Percentiles rank a stretch among this genome's conserved stretches.
These are phyloP conservation scores for Blastocystis sp. DNA, from an alignment of 352 stramenopile genomes.

Conservation along the genomic window DNA sequence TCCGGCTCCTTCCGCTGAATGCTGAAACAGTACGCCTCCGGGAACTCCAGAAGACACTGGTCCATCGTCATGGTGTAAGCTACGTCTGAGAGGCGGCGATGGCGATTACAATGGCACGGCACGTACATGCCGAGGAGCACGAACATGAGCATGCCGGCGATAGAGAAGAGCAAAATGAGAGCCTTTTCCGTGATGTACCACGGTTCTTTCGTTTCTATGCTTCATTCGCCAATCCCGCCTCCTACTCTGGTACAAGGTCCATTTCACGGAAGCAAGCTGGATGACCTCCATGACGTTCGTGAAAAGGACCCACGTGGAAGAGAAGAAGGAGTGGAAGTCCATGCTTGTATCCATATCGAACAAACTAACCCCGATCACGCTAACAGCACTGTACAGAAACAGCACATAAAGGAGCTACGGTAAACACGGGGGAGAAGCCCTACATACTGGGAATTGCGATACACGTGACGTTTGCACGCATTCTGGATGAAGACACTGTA, in stretches of 20 bases:
- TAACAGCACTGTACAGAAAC: conserved; percentile 14
- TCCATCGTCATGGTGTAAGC: background rate
- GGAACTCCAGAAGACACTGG: background rate
- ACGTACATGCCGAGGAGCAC: conserved; percentile 5
- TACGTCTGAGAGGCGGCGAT: background rate
- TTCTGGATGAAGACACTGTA: background rate
- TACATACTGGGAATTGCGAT: background rate
- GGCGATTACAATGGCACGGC: conserved; percentile 14
- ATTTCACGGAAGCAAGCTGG: background rate
- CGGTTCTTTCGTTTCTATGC: background rate
- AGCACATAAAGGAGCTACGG: background rate
- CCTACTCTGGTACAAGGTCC: background rate
- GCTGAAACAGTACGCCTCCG: conserved; percentile 13
- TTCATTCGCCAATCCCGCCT: background rate
- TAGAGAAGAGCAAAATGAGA: background rate
- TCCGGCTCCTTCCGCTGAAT: background rate
- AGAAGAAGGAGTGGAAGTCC: conserved; percentile 19
- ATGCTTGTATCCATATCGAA: conserved; percentile 13
- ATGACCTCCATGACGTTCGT: conserved; percentile 37
- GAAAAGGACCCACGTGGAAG: conserved; percentile 27
- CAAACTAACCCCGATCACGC: conserved; percentile 17
- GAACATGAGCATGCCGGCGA: conserved; percentile 11
- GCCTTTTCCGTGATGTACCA: background rate
- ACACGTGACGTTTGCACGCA: background rate
- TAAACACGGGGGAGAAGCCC: background rate